Evolutionary conservation across 192 early-diverging fungal genomes (phyloP).

Genomic region (Piromyces sp.): DNA sequence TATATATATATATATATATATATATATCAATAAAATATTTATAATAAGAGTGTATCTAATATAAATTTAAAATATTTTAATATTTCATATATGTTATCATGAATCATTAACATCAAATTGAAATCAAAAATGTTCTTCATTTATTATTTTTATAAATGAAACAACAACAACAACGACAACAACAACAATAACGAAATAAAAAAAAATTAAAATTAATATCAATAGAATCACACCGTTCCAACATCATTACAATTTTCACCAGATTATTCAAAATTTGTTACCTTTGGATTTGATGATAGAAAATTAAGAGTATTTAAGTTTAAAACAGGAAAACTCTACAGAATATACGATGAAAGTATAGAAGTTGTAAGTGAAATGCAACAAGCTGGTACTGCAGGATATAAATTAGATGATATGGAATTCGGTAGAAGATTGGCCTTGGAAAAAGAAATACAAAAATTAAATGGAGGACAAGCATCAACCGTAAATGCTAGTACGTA

Average conservation of each 20-base stretch:
- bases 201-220: too few relatives aligned
- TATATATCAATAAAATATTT: too few relatives aligned
- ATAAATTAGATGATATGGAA: constrained; percentile 90
- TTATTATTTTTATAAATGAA: too few relatives aligned
- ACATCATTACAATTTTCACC: constrained; percentile 65
- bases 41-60: too few relatives aligned
- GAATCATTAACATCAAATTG: too few relatives aligned
- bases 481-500: constrained; percentile 46
- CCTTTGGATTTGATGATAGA: constrained; percentile 64
- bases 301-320: constrained; percentile 74
- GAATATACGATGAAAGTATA: constrained; percentile 84
- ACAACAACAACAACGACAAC: too few relatives aligned
- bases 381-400: constrained; percentile 54
- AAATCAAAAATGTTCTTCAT: too few relatives aligned
- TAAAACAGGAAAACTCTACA: constrained; percentile 61
- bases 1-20: not conserved
- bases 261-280: constrained; percentile 69
- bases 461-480: constrained; percentile 42
- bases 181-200: too few relatives aligned
- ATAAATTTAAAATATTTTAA: too few relatives aligned
- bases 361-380: constrained; percentile 72
- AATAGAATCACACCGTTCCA: constrained; percentile 54
- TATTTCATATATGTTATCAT: too few relatives aligned
- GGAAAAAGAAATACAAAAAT: constrained; percentile 61
- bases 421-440: constrained; percentile 82